Evolutionary conservation across 2,329 filamentous ascomycete species (phyloP), one percentile per base, ranked within the genome.

Genomic region (Pestalotiopsis sp.): DNA sequence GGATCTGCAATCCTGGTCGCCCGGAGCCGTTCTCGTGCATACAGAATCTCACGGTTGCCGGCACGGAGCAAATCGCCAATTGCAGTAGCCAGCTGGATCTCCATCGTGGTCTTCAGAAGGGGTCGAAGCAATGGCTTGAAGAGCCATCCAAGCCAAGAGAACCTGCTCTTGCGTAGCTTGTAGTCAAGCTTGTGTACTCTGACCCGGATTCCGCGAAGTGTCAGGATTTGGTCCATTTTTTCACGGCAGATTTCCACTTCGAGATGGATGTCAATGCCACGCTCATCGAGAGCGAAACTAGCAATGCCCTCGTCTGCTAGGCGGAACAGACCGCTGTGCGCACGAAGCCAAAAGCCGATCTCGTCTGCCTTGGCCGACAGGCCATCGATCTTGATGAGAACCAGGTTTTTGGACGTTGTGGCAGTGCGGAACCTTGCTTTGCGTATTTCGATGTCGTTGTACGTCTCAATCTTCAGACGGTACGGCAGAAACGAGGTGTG

Each of bases 401-500:
- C 86, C 2, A 92, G 83, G 0, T 92, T 94, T 26, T 89, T 91
- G 66, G 91, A 83, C 6, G 80, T 80, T 0, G 92, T 89, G 2
- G 86, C 85, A 0, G 92, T 94, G 62, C 88, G 78, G 83, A 91
- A 88, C 6, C 86, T 89, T 20, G 90, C 91, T 78, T 97, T 97
- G 71, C 91, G 88, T 55, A 98, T 89, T 71, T 97, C 93, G 40
- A 98, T 81, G 72, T 97, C 92, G 74, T 97, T 98, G 78, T 91
- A 91, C 0, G 93, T 95, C 70, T 94, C 91, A 3, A 98, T 82
- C 58, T 92, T 91, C 65, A 98, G 84, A 66, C 90, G 89, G 81
- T 94, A 95, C 0, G 95, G 95, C 1, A 98, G 84, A 83, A 98
- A 98, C 0, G 94, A 97, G 3, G 92, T 93, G 70, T 91, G 83